A percentile compares a stretch with the other conserved stretches of the same genome.
These are phyloP conservation scores for Camellia sinensis DNA, from an alignment of 148 eudicot species.

Conservation along the genomic window DNA sequence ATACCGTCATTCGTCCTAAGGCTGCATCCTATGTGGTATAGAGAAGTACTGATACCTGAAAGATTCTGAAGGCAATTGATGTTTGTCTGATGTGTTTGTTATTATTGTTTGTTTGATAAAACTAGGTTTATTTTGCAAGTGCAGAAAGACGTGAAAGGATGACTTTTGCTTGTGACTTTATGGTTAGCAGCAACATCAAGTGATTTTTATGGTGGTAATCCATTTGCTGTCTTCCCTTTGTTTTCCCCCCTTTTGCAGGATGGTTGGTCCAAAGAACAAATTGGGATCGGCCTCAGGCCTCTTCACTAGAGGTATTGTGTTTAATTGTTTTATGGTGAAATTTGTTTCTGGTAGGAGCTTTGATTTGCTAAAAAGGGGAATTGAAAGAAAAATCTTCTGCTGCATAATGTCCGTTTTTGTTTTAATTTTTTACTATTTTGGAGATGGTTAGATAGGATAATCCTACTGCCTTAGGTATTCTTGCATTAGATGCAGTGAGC, in stretches of 20 bases:
- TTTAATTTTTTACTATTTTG: background rate
- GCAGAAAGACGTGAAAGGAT: background rate
- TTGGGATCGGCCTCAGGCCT: too few relatives aligned
- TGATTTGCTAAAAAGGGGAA: background rate
- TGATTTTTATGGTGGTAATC: background rate
- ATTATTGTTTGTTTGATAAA: background rate
- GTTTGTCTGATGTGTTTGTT: background rate
- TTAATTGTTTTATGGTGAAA: constrained; percentile 4
- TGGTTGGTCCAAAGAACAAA: constrained; percentile 43
- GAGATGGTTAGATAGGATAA: constrained; percentile 1
- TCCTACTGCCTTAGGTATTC: background rate
- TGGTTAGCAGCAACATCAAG: background rate
- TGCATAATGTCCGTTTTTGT: background rate
- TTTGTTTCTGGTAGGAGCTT: background rate
- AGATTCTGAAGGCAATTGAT: background rate
- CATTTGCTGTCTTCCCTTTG: background rate
- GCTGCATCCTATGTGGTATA: background rate
- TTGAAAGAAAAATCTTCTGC: background rate
- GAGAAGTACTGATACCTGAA: background rate
- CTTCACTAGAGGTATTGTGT: constrained; percentile 50
- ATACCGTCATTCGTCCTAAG: background rate
- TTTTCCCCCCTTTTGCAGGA: constrained; percentile 49
- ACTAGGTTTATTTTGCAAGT: background rate
- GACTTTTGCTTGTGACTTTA: background rate
- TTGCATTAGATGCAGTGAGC: background rate